Evolutionary conservation across 1,284 basidiomycete species (phyloP), one percentile per base, ranked within the genome.

Genomic region (Sporisorium iseilematis-ciliati): DNA sequence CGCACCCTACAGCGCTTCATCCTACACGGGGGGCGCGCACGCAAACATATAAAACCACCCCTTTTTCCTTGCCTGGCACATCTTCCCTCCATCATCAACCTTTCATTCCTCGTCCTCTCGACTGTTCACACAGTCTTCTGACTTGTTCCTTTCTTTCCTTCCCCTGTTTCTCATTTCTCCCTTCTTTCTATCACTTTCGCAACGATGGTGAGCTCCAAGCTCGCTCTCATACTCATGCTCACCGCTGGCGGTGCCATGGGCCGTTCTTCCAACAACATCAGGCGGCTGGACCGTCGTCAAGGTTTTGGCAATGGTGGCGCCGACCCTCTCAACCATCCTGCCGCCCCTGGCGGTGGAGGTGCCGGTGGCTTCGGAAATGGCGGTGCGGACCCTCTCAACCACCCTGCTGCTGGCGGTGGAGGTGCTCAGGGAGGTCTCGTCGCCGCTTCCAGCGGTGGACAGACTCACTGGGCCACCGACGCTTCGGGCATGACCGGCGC

Each of bases 211-310:
- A 55, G 63, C 54, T 60, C 58, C 12, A 71, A 65, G 58, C 68
- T 65, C 31, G 68, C 63, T 38, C 55, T 71, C 23, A 51, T 62
- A 55, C 62, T 71, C 62, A 45, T 71, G 58, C 55, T 71, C 68
- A 71, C 68, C 58, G 68, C 68, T 65, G 63, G 62, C 68, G 58
- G 68, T 71, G 68, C 21, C 55, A 51, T 71, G 58, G 51, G 51
- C 50, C 55, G 55, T 54, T 43, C 54, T 46, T 57, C 57, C 41
- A 8, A 59, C 53, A 45, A 38, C 29, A 7, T 55, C 18, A 55
- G 45, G 41, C 67, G 62, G 54, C 62, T 55, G 62, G 67, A 70
- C 53, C 62, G 67, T 61, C 67, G 51, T 35, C 35, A 48, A 21
- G 57, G 49, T 26, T 65, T 43, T 16, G 57, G 66, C 21, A 54